Base-by-base conservation (phyloP, 2,329 filamentous ascomycete species). In the Colletotrichum tropicicola region DNA sequence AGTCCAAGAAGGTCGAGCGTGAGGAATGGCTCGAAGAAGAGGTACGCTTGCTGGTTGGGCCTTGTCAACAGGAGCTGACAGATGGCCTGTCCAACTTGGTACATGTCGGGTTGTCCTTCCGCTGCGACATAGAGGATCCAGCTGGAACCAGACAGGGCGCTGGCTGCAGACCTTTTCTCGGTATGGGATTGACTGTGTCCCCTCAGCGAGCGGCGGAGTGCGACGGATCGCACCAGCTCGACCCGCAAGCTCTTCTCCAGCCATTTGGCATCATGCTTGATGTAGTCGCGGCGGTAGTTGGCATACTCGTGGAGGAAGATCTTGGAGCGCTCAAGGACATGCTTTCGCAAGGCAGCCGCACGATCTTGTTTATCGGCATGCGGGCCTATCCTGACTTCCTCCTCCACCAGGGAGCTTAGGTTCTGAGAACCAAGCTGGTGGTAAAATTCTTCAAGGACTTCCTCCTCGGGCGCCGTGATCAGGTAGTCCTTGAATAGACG, bases 21-120 rank as follows among this genome's bases (percentile, higher is more conserved):
- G 37, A 99, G 81, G 68, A 99, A 91, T 56, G 93, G 94, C 78
- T 98, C 96, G 59, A 99, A 89, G 57, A 96, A 95, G 59, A 98
- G 86, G 58, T 93, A 93, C 2, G 95, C 94, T 73, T 97, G 92
- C 72, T 97, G 92, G 68, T 92, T 95, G 7, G 95, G 94, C 21
- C 93, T 88, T 55, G 88, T 88, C 49, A 99, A 83, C 37, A 99
- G 83, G 55, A 97, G 81, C 71, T 91, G 89, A 67, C 95, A 93
- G 48, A 99, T 84, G 25, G 93, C 93, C 71, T 94, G 92, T 61
- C 93, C 96, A 69, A 99, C 90, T 79, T 99, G 94, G 75, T 97
- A 98, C 74, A 97, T 88, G 73, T 98, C 94, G 28, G 89, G 91
- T 64, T 87, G 87, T 2, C 83, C 77, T 28, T 84, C 86, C 9